Evolutionary conservation across 2,329 filamentous ascomycete species (phyloP).

Genomic region (Venturiaceae sp.): DNA sequence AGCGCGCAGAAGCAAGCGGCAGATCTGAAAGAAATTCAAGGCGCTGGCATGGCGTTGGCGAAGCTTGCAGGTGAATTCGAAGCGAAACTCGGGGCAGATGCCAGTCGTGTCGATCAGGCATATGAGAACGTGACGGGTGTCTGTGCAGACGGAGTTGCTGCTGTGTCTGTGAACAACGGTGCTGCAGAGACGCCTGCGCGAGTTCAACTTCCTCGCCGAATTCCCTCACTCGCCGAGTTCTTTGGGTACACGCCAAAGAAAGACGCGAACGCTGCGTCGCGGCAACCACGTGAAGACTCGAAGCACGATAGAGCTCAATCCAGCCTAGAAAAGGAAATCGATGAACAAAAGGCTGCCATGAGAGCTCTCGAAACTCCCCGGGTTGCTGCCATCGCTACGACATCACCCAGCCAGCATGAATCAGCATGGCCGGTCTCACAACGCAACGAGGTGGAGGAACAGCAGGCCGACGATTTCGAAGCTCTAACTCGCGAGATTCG

Average conservation of each 20-base stretch:
- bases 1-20: background rate
- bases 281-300: background rate
- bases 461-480: background rate
- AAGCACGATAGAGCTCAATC: background rate
- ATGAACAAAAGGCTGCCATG: background rate
- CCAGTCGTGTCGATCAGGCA: background rate
- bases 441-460: background rate
- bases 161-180: background rate
- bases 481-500: conserved; percentile 3
- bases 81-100: background rate
- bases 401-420: background rate
- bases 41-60: background rate
- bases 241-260: background rate
- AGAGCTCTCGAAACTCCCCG: background rate
- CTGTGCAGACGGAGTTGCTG: background rate
- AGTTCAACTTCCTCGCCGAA: background rate
- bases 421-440: background rate
- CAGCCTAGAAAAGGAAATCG: background rate
- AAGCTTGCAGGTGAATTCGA: background rate
- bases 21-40: background rate
- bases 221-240: background rate
- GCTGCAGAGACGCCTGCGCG: background rate
- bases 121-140: background rate
- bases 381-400: background rate
- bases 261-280: background rate